phyloP scores from a whole-genome alignment of 2,329 filamentous ascomycete species.

The Juglanconis oblonga region DNA sequence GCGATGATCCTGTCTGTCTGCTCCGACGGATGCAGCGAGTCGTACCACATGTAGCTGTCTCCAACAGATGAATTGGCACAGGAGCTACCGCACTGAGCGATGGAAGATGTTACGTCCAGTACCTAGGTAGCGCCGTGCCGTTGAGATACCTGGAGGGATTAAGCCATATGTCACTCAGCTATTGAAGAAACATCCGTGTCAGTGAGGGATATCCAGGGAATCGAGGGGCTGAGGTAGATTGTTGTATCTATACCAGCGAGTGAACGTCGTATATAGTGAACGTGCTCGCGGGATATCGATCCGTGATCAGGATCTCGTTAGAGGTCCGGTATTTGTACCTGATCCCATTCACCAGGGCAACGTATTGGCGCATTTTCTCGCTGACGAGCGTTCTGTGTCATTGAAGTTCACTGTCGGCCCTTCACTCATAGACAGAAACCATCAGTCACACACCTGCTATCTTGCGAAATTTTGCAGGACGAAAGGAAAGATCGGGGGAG shows the following conservation, averaged over 20 bases:
- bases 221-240: rapidly evolving
- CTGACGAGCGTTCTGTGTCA: constrained; percentile 38
- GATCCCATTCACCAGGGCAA: constrained; percentile 47
- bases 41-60: constrained; percentile 53
- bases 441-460: background rate
- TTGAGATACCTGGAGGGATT: constrained; percentile 51
- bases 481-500: background rate
- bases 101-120: constrained; percentile 49
- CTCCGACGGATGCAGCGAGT: constrained; percentile 56
- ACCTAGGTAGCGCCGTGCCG: constrained; percentile 47
- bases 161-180: constrained; percentile 54
- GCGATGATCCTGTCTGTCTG: constrained; percentile 52
- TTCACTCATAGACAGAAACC: background rate
- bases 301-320: constrained; percentile 37
- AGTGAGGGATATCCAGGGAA: background rate
- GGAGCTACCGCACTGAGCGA: constrained; percentile 38
- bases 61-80: constrained; percentile 34
- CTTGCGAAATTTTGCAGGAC: background rate
- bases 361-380: constrained; percentile 49
- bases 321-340: constrained; percentile 51
- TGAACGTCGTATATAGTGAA: constrained; percentile 56
- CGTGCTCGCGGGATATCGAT: constrained; percentile 44
- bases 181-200: background rate
- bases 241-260: constrained; percentile 36
- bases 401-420: background rate